A percentile compares a stretch with the other conserved stretches of the same genome.
phyloP scores from a whole-genome alignment of 2,329 filamentous ascomycete genomes.

The Plenodomus tracheiphilus region DNA sequence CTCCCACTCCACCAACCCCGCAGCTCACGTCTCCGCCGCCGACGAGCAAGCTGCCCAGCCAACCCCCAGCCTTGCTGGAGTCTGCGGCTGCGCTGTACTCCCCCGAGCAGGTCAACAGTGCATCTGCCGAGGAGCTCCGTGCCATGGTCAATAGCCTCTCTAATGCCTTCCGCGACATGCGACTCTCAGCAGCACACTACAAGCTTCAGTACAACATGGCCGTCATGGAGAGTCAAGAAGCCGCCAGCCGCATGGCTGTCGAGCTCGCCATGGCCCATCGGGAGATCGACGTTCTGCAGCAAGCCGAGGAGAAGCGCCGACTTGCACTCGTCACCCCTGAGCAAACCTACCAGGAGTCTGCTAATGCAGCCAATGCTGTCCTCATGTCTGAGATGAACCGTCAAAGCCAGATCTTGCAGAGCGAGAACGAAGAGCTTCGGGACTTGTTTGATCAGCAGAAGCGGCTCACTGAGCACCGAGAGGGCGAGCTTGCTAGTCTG shows the following conservation, averaged over 20 bases:
- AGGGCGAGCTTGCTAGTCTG: slow-evolving; percentile 71
- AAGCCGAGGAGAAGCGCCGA: slow-evolving; percentile 69
- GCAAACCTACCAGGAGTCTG: slow-evolving; percentile 57
- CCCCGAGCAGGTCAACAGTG: slow-evolving; percentile 56
- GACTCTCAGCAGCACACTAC: slow-evolving; percentile 86
- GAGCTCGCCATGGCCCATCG: slow-evolving; percentile 90
- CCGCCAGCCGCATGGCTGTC: slow-evolving; percentile 82
- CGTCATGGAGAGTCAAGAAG: slow-evolving; percentile 80
- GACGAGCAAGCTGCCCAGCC: slow-evolving; percentile 39
- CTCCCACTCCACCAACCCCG: slow-evolving; percentile 56
- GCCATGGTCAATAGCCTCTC: slow-evolving; percentile 58
- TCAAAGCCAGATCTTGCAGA: slow-evolving; percentile 67
- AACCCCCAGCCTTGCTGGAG: slow-evolving; percentile 29
- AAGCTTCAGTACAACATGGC: slow-evolving; percentile 88
- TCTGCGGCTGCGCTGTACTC: slow-evolving; percentile 50
- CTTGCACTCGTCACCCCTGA: slow-evolving; percentile 57
- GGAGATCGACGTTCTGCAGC: slow-evolving; percentile 82
- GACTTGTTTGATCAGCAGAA: slow-evolving; percentile 73
- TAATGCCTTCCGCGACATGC: slow-evolving; percentile 63
- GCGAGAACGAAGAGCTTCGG: slow-evolving; percentile 66
- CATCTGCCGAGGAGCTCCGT: slow-evolving; percentile 57
- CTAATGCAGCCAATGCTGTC: slow-evolving; percentile 59
- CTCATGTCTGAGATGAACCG: slow-evolving; percentile 52
- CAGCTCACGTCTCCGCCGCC: slow-evolving; percentile 56
- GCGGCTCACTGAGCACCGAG: slow-evolving; percentile 75